Evolutionary conservation across 495 filamentous ascomycete genomes (phyloP).

Genomic region (Parachaetomium inaequale): DNA sequence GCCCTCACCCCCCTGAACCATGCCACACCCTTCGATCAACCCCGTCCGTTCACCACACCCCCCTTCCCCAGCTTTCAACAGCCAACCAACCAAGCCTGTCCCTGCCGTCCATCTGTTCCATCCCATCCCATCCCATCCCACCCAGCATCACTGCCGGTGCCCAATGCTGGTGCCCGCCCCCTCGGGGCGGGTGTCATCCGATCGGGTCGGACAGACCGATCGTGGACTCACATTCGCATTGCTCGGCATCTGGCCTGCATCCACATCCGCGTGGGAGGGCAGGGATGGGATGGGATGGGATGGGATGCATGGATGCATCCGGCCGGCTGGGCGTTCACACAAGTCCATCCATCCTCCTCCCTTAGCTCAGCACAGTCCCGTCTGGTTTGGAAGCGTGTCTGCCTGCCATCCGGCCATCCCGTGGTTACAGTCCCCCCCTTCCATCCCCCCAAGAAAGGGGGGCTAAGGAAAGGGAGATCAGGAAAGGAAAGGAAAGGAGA

Average conservation of each 20-base stretch:
- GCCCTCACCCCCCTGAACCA: not conserved
- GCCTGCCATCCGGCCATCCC: not conserved
- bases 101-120: no score
- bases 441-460: not conserved
- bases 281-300: no score
- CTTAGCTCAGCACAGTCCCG: no score
- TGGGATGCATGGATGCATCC: slow-evolving; percentile 4
- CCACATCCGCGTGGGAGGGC: slow-evolving; percentile 14
- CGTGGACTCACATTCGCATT: slow-evolving; percentile 4
- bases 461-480: not conserved
- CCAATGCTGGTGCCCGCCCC: no score
- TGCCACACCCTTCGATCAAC: not conserved
- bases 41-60: not conserved
- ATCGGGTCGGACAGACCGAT: slow-evolving; percentile 5
- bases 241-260: not conserved
- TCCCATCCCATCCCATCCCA: no score
- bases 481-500: not conserved
- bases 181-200: no score
- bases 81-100: not conserved
- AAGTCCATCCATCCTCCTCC: not conserved
- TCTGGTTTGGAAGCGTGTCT: not conserved
- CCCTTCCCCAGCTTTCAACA: not conserved
- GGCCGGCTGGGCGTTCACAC: not conserved
- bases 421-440: not conserved
- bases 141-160: no score